Percentiles rank a stretch among this genome's conserved stretches.
Evolutionary conservation across 164 flowering plant species (phyloP).

Genomic region (Vitis vinifera): ASM3070453v1 NC_081820.1:20822001-20822500

Average conservation of each 20-base stretch:
- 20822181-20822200: too few species aligned
- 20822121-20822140: too few species aligned
- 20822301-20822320: not conserved
- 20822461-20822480: not conserved
- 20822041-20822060: too few species aligned
- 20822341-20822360: too few species aligned
- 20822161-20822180: too few species aligned
- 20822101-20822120: too few species aligned
- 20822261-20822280: constrained; percentile 15
- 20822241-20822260: constrained; percentile 29
- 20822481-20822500: constrained; percentile 10
- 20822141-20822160: too few species aligned
- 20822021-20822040: too few species aligned
- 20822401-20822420: constrained; percentile 25
- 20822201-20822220: too few species aligned
- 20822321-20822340: not conserved
- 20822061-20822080: too few species aligned
- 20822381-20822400: constrained; percentile 8
- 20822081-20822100: too few species aligned
- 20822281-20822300: constrained; percentile 29
- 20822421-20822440: constrained; percentile 20
- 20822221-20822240: constrained; percentile 10
- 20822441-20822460: constrained; percentile 31
- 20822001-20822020: too few species aligned
- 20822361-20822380: not conserved